Conservation (phyloP, 1,284 basidiomycete species). For the Trichosporon sp. region DNA sequence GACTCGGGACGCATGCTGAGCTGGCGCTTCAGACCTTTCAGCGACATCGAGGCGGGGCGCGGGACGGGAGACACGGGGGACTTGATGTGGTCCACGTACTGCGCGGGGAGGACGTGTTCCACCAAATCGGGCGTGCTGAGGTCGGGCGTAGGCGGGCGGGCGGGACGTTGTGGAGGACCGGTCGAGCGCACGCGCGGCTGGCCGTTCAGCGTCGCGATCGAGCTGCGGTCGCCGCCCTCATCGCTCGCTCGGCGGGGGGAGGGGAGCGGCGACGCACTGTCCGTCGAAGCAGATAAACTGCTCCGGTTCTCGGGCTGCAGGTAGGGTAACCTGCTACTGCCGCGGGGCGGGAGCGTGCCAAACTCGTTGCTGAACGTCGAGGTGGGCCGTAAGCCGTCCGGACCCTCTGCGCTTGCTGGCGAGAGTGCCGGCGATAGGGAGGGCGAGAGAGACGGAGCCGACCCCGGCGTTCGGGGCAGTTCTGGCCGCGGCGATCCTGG, state of each 20-base stretch:
- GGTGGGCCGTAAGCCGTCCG: neutral
- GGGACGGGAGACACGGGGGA: neutral
- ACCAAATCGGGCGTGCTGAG: slow-evolving; percentile 23
- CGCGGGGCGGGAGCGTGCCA: slow-evolving; percentile 21
- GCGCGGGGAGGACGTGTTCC: slow-evolving; percentile 22
- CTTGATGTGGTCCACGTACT: slow-evolving; percentile 25
- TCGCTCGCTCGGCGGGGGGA: neutral
- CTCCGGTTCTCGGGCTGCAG: slow-evolving; percentile 24
- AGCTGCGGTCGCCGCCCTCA: neutral
- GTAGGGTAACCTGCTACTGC: slow-evolving; percentile 27
- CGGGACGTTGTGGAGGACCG: slow-evolving; percentile 23
- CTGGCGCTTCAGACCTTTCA: slow-evolving; percentile 23
- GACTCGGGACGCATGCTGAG: slow-evolving; percentile 15
- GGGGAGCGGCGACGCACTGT: neutral
- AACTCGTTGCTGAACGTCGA: slow-evolving; percentile 8
- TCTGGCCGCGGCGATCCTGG: neutral
- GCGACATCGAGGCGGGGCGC: slow-evolving; percentile 24
- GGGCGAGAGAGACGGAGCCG: neutral
- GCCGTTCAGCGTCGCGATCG: neutral
- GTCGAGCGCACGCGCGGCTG: slow-evolving; percentile 9
- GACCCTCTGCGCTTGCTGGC: neutral
- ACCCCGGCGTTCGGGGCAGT: neutral
- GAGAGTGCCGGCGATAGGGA: neutral
- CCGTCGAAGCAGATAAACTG: slow-evolving; percentile 34
- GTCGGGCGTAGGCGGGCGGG: slow-evolving; percentile 33